Conservation (phyloP, 2,329 filamentous ascomycete species). For the Calonectria pseudoreteaudii region DNA sequence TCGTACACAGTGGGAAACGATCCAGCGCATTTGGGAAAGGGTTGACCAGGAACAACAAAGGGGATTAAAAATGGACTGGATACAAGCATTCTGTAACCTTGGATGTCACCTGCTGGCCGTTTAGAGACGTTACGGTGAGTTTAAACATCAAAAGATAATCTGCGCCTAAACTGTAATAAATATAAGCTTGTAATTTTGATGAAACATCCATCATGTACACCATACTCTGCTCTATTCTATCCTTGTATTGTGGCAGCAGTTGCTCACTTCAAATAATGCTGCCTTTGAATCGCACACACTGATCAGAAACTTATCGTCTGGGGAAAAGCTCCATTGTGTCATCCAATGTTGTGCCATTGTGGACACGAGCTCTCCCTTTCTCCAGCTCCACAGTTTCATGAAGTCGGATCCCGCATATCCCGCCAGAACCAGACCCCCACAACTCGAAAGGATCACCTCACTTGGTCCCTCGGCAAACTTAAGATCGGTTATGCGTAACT, state of each 20-base stretch:
- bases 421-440: background rate
- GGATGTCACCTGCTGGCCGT: background rate
- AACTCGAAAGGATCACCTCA: background rate
- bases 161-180: background rate
- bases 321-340: background rate
- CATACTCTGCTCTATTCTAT: background rate
- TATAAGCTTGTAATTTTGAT: background rate
- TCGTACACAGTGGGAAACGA: slow-evolving; percentile 19
- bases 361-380: background rate
- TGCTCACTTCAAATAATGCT: background rate
- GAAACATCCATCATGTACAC: background rate
- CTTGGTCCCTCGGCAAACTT: background rate
- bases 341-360: background rate
- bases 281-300: background rate
- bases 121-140: background rate
- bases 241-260: background rate
- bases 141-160: no score
- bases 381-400: background rate
- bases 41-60: background rate
- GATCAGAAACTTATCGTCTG: background rate
- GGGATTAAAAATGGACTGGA: background rate
- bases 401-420: background rate
- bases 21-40: slow-evolving; percentile 13
- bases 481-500: background rate
- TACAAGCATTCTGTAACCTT: background rate